Conservation (phyloP, 2,329 filamentous ascomycete species). For the Emericellopsis cladophorae region DNA sequence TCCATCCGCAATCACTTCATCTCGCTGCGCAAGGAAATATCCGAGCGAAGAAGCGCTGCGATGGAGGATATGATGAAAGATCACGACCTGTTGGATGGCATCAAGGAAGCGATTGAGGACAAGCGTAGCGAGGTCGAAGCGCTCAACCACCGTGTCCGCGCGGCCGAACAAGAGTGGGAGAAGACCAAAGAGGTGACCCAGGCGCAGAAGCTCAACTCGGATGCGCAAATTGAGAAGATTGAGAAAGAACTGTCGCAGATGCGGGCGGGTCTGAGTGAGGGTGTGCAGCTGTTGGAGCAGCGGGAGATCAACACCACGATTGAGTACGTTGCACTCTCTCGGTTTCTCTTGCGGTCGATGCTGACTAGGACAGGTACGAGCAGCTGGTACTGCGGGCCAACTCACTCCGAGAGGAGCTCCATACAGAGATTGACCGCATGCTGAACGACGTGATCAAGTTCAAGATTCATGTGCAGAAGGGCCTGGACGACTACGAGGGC, state of each 20-base stretch:
- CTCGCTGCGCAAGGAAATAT: slow-evolving; percentile 74
- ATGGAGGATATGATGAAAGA: slow-evolving; percentile 91
- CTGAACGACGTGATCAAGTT: slow-evolving; percentile 96
- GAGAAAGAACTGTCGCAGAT: slow-evolving; percentile 96
- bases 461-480: slow-evolving; percentile 93
- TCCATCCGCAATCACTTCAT: slow-evolving; percentile 69
- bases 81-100: slow-evolving; percentile 83
- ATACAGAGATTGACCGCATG: slow-evolving; percentile 92
- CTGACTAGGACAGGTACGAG: slow-evolving; percentile 53
- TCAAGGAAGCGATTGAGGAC: slow-evolving; percentile 94
- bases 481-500: slow-evolving; percentile 83
- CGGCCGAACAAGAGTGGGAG: slow-evolving; percentile 87
- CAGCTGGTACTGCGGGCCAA: slow-evolving; percentile 78
- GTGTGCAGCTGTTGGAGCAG: slow-evolving; percentile 84
- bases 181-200: slow-evolving; percentile 78
- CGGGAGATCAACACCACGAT: slow-evolving; percentile 94
- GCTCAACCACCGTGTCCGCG: slow-evolving; percentile 74
- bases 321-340: slow-evolving; percentile 47
- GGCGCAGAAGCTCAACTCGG: slow-evolving; percentile 76
- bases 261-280: slow-evolving; percentile 71
- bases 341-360: not conserved
- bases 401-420: slow-evolving; percentile 85
- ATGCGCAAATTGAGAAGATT: slow-evolving; percentile 96
- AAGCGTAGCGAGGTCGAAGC: slow-evolving; percentile 88
- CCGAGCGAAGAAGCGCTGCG: slow-evolving; percentile 69